Percentiles rank a stretch among this genome's conserved stretches.
Conservation (phyloP, 2,329 filamentous ascomycete genomes). For the Cytospora schulzeri region DNA sequence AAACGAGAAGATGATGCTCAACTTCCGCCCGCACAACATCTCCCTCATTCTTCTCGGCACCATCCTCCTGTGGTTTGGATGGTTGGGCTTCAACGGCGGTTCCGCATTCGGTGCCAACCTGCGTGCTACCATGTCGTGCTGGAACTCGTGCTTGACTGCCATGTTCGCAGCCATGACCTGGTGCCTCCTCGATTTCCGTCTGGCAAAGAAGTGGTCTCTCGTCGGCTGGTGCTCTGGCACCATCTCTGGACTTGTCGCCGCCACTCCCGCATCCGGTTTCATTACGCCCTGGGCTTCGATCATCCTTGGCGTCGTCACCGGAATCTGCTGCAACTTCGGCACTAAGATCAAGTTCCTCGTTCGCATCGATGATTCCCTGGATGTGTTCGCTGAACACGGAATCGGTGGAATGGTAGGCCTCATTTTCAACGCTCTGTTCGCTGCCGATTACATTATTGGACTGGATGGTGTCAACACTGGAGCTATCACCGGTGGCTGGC, state of each 20-base stretch:
- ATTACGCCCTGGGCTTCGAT: constrained; percentile 69
- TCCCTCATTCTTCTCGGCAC: constrained; percentile 95
- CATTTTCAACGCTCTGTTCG: constrained; percentile 74
- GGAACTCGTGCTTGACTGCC: constrained; percentile 94
- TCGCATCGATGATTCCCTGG: constrained; percentile 70
- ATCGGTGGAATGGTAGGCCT: constrained; percentile 70
- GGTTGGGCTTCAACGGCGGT: constrained; percentile 98
- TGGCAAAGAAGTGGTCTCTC: constrained; percentile 90
- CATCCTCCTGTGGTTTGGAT: constrained; percentile 96
- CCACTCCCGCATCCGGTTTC: constrained; percentile 69
- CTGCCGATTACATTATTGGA: constrained; percentile 69
- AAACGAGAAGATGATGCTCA: constrained; percentile 99
- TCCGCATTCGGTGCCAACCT: constrained; percentile 93
- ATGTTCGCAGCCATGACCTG: constrained; percentile 91
- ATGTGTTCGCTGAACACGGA: constrained; percentile 72
- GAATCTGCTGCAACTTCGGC: constrained; percentile 67
- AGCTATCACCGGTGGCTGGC: constrained; percentile 64
- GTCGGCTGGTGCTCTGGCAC: constrained; percentile 73
- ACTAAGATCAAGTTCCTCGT: constrained; percentile 68
- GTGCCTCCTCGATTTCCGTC: constrained; percentile 93
- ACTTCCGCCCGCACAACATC: constrained; percentile 99
- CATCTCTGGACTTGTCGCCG: constrained; percentile 71
- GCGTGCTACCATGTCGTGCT: constrained; percentile 93
- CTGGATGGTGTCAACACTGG: constrained; percentile 77
- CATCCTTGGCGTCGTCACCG: constrained; percentile 66